These are phyloP conservation scores for Fraxinus excelsior DNA, from an alignment of 257 asterid genomes.

Conservation along the genomic window DNA sequence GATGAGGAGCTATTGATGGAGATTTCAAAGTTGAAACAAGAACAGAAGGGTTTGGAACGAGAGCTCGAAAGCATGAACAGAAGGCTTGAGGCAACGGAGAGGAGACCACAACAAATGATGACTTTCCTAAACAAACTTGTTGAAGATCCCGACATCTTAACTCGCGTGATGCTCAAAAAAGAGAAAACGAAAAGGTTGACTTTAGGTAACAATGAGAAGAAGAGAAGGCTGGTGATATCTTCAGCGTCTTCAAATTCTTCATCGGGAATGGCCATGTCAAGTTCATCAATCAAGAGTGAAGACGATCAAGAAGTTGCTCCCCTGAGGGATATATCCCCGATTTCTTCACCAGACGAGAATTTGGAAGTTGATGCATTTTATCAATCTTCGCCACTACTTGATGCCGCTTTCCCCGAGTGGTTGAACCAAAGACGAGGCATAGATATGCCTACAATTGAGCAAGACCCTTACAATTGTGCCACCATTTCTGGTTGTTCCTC, in stretches of 20 bases:
- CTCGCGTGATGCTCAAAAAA: conserved; percentile 59
- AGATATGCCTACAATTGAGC: conserved; percentile 27
- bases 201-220: conserved; percentile 41
- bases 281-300: conserved; percentile 61
- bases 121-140: conserved; percentile 72
- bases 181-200: conserved; percentile 29
- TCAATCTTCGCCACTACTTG: conserved; percentile 41
- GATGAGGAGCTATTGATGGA: conserved; percentile 45
- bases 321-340: conserved; percentile 30
- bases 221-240: conserved; percentile 37
- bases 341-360: conserved; percentile 42
- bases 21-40: conserved; percentile 50
- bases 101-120: conserved; percentile 86
- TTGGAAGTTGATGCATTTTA: conserved; percentile 27
- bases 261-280: conserved; percentile 37
- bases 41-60: conserved; percentile 60
- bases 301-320: conserved; percentile 41
- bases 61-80: conserved; percentile 69
- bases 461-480: conserved; percentile 20
- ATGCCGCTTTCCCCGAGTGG: conserved; percentile 41
- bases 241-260: conserved; percentile 46
- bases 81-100: conserved; percentile 83
- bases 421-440: conserved; percentile 16
- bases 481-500: conserved; percentile 26
- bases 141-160: conserved; percentile 69